Evolutionary conservation across 225 moss, liverwort and hornwort species (phyloP), one percentile per base, ranked within the genome.

Genomic region (Physcomitrium patens): DNA sequence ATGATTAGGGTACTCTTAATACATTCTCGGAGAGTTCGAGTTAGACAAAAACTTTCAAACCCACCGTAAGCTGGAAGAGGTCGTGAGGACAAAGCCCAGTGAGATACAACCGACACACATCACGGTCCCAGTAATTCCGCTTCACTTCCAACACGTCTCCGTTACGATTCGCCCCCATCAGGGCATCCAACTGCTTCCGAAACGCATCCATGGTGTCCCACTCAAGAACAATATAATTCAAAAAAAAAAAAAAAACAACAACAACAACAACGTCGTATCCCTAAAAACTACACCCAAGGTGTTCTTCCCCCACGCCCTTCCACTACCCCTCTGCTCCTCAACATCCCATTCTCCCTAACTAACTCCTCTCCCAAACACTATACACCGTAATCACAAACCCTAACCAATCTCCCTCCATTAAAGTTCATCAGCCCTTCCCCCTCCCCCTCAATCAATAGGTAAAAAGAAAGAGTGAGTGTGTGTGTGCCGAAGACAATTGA

Each of bases 91-190:
- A 94, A 63, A 94, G 86, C 46, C 93, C 88, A 26, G 88, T 91
- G 73, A 94, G 93, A 83, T 90, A 94, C 14, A 94, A 88, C 27
- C 90, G 90, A 90, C 91, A 91, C 23, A 94, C 91, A 85, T 91
- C 90, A 60, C 90, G 93, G 77, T 94, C 88, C 79, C 88, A 91
- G 79, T 91, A 88, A 80, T 94, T 94, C 85, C 88, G 77, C 89
- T 94, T 94, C 85, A 91, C 91, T 83, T 94, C 93, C 83, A 89
- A 86, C 47, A 94, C 91, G 47, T 94, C 90, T 61, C 91, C 93
- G 61, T 94, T 94, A 46, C 90, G 85, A 70, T 91, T 94, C n/a
- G 93, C 88, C 24, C 89, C 93, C 93, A 94, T 94, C 63, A 94
- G 69, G 46, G 93, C 93, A 86, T 94, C 93, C 78, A 94, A 83